Evolutionary conservation across 2,329 filamentous ascomycete genomes (phyloP).

Genomic region (Pseudogymnoascus sp.): DNA sequence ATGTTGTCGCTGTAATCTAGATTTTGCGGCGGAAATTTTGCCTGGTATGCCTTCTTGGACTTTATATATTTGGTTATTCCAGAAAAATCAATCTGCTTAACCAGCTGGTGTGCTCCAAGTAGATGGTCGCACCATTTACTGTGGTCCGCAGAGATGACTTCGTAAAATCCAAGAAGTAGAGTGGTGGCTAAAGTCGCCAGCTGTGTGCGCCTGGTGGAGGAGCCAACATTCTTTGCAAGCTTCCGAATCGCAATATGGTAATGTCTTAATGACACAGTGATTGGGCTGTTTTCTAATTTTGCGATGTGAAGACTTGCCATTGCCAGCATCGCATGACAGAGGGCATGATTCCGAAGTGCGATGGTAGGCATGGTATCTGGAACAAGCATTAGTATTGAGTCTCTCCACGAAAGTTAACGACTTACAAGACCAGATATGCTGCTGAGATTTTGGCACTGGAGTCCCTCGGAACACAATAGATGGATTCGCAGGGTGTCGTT

Average conservation of each 20-base stretch:
- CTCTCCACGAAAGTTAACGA: conserved; percentile 12
- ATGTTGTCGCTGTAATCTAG: conserved; percentile 28
- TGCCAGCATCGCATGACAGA: conserved; percentile 86
- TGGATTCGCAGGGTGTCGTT: conserved; percentile 70
- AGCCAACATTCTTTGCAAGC: conserved; percentile 66
- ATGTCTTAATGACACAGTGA: conserved; percentile 79
- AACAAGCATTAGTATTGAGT: conserved; percentile 20
- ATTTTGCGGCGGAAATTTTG: conserved; percentile 29
- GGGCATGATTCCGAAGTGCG: conserved; percentile 73
- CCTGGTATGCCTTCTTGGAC: conserved; percentile 40
- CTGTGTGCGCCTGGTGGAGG: conserved; percentile 60
- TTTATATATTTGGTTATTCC: conserved; percentile 66
- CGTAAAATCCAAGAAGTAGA: conserved; percentile 80
- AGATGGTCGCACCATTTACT: conserved; percentile 93
- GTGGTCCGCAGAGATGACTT: conserved; percentile 90
- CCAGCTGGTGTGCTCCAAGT: conserved; percentile 71
- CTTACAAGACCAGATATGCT: conserved; percentile 57
- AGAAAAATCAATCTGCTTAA: conserved; percentile 73
- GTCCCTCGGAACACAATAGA: conserved; percentile 55
- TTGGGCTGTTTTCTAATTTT: conserved; percentile 64
- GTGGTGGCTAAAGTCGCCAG: conserved; percentile 82
- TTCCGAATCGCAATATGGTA: conserved; percentile 79
- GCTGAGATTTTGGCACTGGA: conserved; percentile 53
- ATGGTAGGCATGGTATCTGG: conserved; percentile 73
- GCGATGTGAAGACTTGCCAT: conserved; percentile 82